Base-by-base conservation (phyloP, 2,329 filamentous ascomycete genomes). In the Claviceps sp. region DNA sequence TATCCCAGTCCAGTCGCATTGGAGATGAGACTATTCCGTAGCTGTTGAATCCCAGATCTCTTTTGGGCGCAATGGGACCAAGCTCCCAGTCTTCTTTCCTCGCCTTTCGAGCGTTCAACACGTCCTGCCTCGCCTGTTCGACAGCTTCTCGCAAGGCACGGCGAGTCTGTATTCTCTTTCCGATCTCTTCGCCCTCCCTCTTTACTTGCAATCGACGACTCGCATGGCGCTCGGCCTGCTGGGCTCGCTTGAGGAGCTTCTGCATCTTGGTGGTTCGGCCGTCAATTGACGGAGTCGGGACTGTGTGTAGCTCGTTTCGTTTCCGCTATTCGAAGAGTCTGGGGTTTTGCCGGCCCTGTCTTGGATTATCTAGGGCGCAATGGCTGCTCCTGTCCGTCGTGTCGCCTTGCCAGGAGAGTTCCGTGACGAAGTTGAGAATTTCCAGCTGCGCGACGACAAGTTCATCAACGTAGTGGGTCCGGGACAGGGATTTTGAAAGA, bases 11-110 rank as follows among this genome's bases (percentile, higher is more conserved):
- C 51, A 63, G 59, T 52, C 70, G 68, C 50, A 64, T 60, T 22
- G 62, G 60, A 54, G 70, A 67, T 37, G 62, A 60, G 52, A 69
- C 55, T 56, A 84, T 75, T 55, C 82, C 88, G 62, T 82, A 85
- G 26, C 68, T 72, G 47, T 76, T 74, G 58, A 75, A 70, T 55
- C 84, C 85, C 41, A 83, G 71, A 67, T 93, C 85, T 60, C 83
- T 77, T 63, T 84, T 84, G 2, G 90, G 89, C 3, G 88, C 84
- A 57, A 95, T 64, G 8, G 86, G 78, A 0, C 90, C 91, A 57
- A 88, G 69, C 56, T 84, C 72, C 81, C 86, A 95, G 66, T 91
- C 84, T 64, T 95, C 85, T 55, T 76, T 77, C 50, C 85, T 78
- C 48, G 76, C 73, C 57, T 71, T 63, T 37, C 70, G 68, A 46